A percentile compares a stretch with the other conserved stretches of the same genome.
Conservation (phyloP, 1,284 basidiomycete genomes). For the Trichosporon asahii region DNA sequence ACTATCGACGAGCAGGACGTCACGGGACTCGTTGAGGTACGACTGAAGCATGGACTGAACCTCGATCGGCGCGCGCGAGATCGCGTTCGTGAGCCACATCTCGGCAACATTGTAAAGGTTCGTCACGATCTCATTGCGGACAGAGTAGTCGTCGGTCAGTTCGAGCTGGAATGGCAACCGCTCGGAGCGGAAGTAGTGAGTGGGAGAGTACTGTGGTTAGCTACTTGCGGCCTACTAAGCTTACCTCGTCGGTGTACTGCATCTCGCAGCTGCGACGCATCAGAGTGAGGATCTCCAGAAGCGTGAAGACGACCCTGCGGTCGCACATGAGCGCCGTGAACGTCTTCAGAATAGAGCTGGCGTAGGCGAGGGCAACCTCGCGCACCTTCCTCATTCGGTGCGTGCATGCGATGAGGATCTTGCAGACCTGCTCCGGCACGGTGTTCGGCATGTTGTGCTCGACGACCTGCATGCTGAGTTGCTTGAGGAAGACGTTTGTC, state of each 20-base stretch:
- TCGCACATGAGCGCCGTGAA: constrained; percentile 95
- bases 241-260: constrained; percentile 84
- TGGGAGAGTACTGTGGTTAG: constrained; percentile 71
- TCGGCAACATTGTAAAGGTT: constrained; percentile 71
- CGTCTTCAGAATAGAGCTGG: constrained; percentile 81
- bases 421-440: constrained; percentile 71
- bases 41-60: constrained; percentile 85
- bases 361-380: constrained; percentile 74
- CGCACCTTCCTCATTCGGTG: constrained; percentile 79
- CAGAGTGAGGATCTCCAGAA: constrained; percentile 87
- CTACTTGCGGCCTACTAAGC: constrained; percentile 20
- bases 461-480: constrained; percentile 68
- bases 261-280: constrained; percentile 84
- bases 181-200: constrained; percentile 76
- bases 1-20: constrained; percentile 63
- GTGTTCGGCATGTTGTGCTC: constrained; percentile 73
- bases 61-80: constrained; percentile 85
- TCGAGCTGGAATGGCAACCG: constrained; percentile 71
- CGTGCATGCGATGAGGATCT: constrained; percentile 73
- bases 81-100: constrained; percentile 77
- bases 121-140: constrained; percentile 77
- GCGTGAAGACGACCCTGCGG: constrained; percentile 76
- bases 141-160: constrained; percentile 80
- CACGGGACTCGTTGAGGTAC: constrained; percentile 73
- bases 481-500: constrained; percentile 57